Base-by-base conservation (phyloP, 371 early-diverging fungal species). In the Cokeromyces recurvatus region DNA sequence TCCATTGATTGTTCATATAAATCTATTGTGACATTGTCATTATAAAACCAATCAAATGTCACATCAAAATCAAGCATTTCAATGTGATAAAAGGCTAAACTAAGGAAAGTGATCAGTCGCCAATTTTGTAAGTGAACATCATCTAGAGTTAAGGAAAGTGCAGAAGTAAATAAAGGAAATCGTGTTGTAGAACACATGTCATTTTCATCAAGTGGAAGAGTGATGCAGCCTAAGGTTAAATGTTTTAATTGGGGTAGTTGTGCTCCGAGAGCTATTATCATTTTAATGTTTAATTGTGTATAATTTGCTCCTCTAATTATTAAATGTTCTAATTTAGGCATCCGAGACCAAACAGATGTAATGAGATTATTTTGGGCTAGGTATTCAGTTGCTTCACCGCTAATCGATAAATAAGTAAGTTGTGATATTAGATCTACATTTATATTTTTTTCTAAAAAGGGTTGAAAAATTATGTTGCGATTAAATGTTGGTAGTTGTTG, bases 11-110 rank as follows among this genome's bases (percentile, higher is more conserved):
- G 43, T 24, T 59, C 55, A 24, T 54, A 59, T 3, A 46, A 12
- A 31, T 59, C 54, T 20, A 54, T 43, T 6, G 59, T 54, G 10
- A 57, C 53, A 38, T 54, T 43, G 2, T 59, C 55, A 4, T 59
- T 40, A 27, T 54, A 54, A 32, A 59, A 43, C 59, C 59, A 59
- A 23, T 59, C 59, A 46, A 59, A 59, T 21, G 55, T 59, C 38
- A 59, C 37, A 32, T 59, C 51, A 29, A 59, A 54, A 46, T 59
- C 59, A 17, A 59, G 31, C 34, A 37, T 34, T 17, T 59, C 42
- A 2, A 59, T 45, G 25, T 51, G 55, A 32, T 53, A 59, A 38
- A 59, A 59, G 11, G 59, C 59, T 12, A 59, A 37, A 36, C 51
- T 59, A 15, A 59, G 27, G 21, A 59, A 50, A 0, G 55, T 59